phyloP scores from a whole-genome alignment of 2,329 filamentous ascomycete species.

The Colletotrichum euphorbiae region DNA sequence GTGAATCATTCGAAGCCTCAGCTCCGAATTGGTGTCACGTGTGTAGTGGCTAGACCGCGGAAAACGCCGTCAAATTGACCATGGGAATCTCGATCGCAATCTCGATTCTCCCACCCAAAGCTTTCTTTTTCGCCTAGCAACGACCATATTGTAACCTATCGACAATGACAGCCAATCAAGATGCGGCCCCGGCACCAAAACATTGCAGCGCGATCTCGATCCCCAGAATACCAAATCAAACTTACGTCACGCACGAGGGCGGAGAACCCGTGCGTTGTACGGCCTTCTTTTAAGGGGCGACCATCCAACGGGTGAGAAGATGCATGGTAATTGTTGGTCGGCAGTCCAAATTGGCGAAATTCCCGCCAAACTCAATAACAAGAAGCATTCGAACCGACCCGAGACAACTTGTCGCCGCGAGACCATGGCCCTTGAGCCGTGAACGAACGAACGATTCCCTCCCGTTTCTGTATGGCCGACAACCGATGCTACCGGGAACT shows the following conservation, averaged over 20 bases:
- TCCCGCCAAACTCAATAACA: no score
- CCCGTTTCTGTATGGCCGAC: neutral
- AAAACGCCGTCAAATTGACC: neutral
- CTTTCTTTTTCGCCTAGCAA: neutral
- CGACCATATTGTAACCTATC: neutral
- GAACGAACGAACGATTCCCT: neutral
- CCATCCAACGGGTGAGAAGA: no score
- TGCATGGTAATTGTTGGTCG: no score
- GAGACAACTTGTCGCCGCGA: no score
- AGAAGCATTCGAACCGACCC: no score
- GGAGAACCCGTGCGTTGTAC: neutral
- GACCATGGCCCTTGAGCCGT: neutral
- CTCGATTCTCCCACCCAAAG: neutral
- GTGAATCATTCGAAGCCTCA: neutral
- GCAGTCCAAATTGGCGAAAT: no score
- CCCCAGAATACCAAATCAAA: neutral
- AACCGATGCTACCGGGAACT: slow-evolving; percentile 13
- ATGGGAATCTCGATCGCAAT: slow-evolving; percentile 1
- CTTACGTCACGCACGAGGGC: slow-evolving; percentile 12
- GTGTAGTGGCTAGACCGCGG: neutral
- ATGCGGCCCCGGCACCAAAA: neutral
- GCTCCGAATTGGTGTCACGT: no score
- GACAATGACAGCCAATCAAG: neutral
- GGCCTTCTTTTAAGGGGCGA: no score
- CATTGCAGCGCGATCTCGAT: neutral